phyloP scores from a whole-genome alignment of 148 eudicot genomes.

The Polygonum maritimum region DNA sequence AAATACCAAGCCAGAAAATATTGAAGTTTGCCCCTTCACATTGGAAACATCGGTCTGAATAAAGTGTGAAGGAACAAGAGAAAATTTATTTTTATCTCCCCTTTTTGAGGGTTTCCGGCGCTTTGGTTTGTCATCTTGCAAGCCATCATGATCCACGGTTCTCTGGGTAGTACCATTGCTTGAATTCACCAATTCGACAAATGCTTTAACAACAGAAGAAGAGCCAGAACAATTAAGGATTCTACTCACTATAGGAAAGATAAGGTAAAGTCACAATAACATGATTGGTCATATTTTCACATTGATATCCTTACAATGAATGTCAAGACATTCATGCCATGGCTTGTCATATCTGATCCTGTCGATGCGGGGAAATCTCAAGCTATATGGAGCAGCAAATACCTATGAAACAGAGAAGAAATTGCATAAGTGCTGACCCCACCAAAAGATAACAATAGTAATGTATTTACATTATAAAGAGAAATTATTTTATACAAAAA shows the following conservation, averaged over 20 bases:
- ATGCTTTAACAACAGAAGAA: constrained; percentile 30
- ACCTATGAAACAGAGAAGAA: constrained; percentile 26
- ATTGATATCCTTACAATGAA: constrained; percentile 44
- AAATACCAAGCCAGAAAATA: constrained; percentile 61
- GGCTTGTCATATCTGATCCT: constrained; percentile 89
- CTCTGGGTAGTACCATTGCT: constrained; percentile 78
- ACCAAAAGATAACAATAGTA: neutral
- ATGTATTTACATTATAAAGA: neutral
- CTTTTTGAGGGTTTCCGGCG: constrained; percentile 34
- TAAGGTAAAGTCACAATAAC: neutral
- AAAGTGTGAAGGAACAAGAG: constrained; percentile 79
- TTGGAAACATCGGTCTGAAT: constrained; percentile 71
- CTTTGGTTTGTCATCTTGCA: constrained; percentile 34
- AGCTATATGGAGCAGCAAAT: constrained; percentile 82
- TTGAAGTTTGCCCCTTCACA: constrained; percentile 67
- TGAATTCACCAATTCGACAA: constrained; percentile 70
- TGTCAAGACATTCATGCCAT: constrained; percentile 96
- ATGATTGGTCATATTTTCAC: neutral
- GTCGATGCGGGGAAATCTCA: constrained; percentile 94
- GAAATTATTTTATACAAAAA: neutral
- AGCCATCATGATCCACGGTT: constrained; percentile 27
- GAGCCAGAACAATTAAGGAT: neutral
- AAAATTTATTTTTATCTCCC: constrained; percentile 47
- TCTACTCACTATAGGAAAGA: neutral
- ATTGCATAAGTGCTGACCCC: neutral